Evolutionary conservation across 345 rosid species (phyloP).

Genomic region (Salix udensis): DNA sequence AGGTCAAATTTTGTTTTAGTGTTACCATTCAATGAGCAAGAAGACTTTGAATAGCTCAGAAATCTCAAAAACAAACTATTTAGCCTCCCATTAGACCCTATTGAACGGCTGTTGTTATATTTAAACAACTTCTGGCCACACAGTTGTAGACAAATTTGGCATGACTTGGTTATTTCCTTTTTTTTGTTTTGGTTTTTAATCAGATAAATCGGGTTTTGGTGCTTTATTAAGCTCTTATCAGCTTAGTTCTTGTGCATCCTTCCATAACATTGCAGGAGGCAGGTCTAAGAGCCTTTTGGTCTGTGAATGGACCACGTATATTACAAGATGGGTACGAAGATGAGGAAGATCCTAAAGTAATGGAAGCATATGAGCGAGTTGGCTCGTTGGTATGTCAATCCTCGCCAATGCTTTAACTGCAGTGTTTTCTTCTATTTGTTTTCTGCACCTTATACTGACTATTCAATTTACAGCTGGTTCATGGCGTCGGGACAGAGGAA

Average conservation of each 20-base stretch:
- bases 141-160: background rate
- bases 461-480: constrained; percentile 46
- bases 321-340: constrained; percentile 84
- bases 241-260: background rate
- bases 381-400: constrained; percentile 66
- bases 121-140: background rate
- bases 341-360: constrained; percentile 80
- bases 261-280: constrained; percentile 53
- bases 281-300: constrained; percentile 82
- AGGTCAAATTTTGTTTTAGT: background rate
- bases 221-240: background rate
- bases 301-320: constrained; percentile 76
- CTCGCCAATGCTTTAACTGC: background rate
- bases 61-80: background rate
- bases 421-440: background rate
- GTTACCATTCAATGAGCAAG: background rate
- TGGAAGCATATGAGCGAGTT: constrained; percentile 83
- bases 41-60: background rate
- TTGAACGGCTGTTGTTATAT: background rate
- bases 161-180: background rate
- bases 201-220: background rate
- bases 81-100: background rate
- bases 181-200: background rate
- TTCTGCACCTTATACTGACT: background rate
- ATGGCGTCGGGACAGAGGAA: constrained; percentile 44